Evolutionary conservation across 192 early-diverging fungal genomes (phyloP).

Genomic region (Coemansia sp.): DNA sequence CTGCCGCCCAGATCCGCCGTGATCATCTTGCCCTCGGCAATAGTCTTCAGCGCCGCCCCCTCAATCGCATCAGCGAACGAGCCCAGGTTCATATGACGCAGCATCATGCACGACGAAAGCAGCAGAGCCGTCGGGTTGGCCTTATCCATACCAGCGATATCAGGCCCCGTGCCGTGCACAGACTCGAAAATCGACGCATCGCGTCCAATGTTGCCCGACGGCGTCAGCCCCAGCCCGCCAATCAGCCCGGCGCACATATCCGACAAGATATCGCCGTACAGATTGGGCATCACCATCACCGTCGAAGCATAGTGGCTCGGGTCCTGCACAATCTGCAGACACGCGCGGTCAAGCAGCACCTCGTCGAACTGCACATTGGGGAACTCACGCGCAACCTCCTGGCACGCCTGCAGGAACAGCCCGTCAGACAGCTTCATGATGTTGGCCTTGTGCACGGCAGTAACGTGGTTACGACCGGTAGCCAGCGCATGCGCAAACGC

Average conservation of each 20-base stretch:
- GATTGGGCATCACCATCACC: slow-evolving; percentile 99
- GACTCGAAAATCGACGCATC: slow-evolving; percentile 98
- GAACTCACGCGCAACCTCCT: slow-evolving; percentile 88
- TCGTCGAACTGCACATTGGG: slow-evolving; percentile 91
- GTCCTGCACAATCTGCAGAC: slow-evolving; percentile 93
- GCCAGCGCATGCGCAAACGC: slow-evolving; percentile 92
- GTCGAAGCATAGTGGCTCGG: slow-evolving; percentile 84
- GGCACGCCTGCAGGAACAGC: slow-evolving; percentile 90
- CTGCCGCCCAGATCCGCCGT: slow-evolving; percentile 92
- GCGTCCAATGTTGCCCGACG: slow-evolving; percentile 97
- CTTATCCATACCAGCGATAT: slow-evolving; percentile 96
- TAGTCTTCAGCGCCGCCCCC: slow-evolving; percentile 86
- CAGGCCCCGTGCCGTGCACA: slow-evolving; percentile 94
- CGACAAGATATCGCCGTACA: slow-evolving; percentile 98
- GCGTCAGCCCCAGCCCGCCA: slow-evolving; percentile 96
- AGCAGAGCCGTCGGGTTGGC: slow-evolving; percentile 95
- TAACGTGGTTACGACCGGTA: slow-evolving; percentile 89
- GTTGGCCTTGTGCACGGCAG: slow-evolving; percentile 98
- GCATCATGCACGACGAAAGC: slow-evolving; percentile 96
- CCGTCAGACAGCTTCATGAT: slow-evolving; percentile 97
- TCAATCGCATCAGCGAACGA: slow-evolving; percentile 82
- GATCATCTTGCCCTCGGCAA: slow-evolving; percentile 85
- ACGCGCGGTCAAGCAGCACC: slow-evolving; percentile 90
- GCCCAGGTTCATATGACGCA: slow-evolving; percentile 91
- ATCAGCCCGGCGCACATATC: slow-evolving; percentile 98